Evolutionary conservation across 2,329 filamentous ascomycete species (phyloP), one percentile per base, ranked within the genome.

Genomic region (Neofusicoccum parvum): DNA sequence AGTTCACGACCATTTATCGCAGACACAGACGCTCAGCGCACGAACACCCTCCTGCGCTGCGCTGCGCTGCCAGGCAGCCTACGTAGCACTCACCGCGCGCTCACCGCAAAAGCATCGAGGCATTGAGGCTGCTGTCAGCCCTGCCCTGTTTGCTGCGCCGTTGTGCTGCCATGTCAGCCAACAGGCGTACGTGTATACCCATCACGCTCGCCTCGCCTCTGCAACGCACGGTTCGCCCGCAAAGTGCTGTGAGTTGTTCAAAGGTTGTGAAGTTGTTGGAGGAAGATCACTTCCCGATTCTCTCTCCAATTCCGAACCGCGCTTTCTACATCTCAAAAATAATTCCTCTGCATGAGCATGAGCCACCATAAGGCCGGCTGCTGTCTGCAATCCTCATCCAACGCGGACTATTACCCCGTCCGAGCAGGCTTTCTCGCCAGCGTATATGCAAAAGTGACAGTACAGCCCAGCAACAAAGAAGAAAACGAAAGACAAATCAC

Each of bases 251-350:
- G 50, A 53, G 37, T 34, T 39, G 34, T 27, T 39, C 20, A 32
- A 41, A 56, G 32, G 17, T 34, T 46, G 11, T 34, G 27, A 34
- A 34, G 54, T 36, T 45, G 54, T 56, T 27, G 6, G n/a, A 14
- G 36, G 39, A 46, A 17, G 39, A 59, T 59, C 54, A 2, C 14
- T 45, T 11, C 54, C 39, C 39, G 23, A 59, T 59, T 46, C 6
- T n/a, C 10, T 3, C 46, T 36, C 54, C 23, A 17, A n/a, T 39
- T 36, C 34, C 49, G 27, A n/a, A 53, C 23, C 14, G 20, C 41
- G 39, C 32, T 59, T 15, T 43, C 39, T 34, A 45, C 39, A 59
- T 59, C n/a, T 59, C 54, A 20, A 59, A 39, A 59, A 59, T 15
- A 15, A 45, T 59, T 32, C 23, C 39, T 10, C 41, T 46, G 14